These are phyloP conservation scores for Hypsizygus marmoreus DNA, from an alignment of 768 basidiomycete genomes.

Conservation along the genomic window DNA sequence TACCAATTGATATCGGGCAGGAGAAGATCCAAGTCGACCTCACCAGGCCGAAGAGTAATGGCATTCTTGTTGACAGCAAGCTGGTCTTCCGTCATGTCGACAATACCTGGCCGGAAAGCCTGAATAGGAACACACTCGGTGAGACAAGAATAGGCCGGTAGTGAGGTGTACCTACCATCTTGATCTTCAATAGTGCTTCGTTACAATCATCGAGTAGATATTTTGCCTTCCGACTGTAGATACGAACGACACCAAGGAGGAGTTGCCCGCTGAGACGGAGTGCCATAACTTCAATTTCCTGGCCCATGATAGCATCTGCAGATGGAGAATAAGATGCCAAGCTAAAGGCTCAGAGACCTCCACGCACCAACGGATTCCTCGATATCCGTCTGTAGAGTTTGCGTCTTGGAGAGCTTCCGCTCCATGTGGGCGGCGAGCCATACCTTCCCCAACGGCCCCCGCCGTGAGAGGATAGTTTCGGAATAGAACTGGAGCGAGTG, in stretches of 20 bases:
- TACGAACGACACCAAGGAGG: slow-evolving; percentile 93
- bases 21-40: slow-evolving; percentile 78
- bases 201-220: slow-evolving; percentile 98
- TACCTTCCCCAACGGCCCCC: slow-evolving; percentile 93
- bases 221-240: slow-evolving; percentile 97
- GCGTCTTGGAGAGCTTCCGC: slow-evolving; percentile 93
- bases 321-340: not conserved
- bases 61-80: slow-evolving; percentile 83
- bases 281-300: slow-evolving; percentile 92
- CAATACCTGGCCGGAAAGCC: slow-evolving; percentile 94
- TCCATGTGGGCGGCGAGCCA: slow-evolving; percentile 99
- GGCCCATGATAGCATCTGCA: slow-evolving; percentile 87
- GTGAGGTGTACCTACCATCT: slow-evolving; percentile 65
- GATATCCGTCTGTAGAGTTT: slow-evolving; percentile 93
- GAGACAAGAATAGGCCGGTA: not conserved
- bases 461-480: slow-evolving; percentile 90
- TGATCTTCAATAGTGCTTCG: slow-evolving; percentile 92
- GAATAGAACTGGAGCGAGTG: slow-evolving; percentile 72
- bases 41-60: slow-evolving; percentile 81
- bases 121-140: slow-evolving; percentile 27
- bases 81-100: slow-evolving; percentile 96
- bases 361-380: slow-evolving; percentile 86
- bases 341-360: not conserved
- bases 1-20: slow-evolving; percentile 84
- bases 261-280: slow-evolving; percentile 96